A percentile compares a stretch with the other conserved stretches of the same genome.
Conservation (phyloP, 495 filamentous ascomycete species). For the Clohesyomyces aquaticus region DNA sequence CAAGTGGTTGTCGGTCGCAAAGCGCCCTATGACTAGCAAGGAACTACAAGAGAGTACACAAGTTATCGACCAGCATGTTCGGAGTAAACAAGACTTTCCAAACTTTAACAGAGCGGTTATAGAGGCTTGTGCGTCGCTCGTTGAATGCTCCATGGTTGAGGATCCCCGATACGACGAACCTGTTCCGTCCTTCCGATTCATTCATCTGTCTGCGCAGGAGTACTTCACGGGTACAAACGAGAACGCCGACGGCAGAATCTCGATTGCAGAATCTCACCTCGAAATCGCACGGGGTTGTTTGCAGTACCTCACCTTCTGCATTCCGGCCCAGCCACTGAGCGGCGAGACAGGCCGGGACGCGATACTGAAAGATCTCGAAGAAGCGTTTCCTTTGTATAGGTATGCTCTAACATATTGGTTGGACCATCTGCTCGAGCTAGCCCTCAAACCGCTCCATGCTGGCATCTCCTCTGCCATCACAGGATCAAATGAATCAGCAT, state of each 20-base stretch:
- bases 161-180: not conserved
- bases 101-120: not conserved
- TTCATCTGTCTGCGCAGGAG: not conserved
- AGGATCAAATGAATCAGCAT: not conserved
- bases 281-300: not conserved
- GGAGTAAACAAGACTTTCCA: too few relatives aligned
- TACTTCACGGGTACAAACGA: not conserved
- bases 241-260: not conserved
- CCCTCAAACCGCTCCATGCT: not conserved
- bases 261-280: not conserved
- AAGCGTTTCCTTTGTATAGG: too few relatives aligned
- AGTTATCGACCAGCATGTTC: too few relatives aligned
- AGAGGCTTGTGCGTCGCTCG: not conserved
- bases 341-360: too few relatives aligned
- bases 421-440: not conserved
- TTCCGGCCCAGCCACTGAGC: not conserved
- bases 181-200: not conserved
- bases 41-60: too few relatives aligned
- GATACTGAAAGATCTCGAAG: too few relatives aligned
- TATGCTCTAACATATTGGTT: not conserved
- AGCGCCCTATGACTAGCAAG: not conserved
- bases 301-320: not conserved
- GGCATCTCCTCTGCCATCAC: not conserved
- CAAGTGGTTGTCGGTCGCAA: not conserved
- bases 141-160: not conserved